Conservation (phyloP, 352 stramenopile species). For the Plasmopara muralis region DNA sequence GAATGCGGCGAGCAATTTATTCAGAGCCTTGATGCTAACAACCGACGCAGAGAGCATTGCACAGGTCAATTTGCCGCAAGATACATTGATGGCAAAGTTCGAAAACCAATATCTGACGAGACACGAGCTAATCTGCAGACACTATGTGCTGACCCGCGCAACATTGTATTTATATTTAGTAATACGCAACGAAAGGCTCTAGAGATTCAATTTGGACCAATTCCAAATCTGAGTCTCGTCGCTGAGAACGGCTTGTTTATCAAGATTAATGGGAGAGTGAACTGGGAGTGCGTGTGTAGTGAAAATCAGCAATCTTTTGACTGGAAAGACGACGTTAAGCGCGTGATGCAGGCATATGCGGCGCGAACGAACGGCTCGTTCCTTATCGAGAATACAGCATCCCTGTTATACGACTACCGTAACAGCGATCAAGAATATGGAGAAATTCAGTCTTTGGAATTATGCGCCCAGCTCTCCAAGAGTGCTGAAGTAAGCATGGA, state of each 20-base stretch:
- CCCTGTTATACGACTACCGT: conserved; percentile 97
- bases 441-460: too few relatives aligned
- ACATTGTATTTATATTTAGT: too few relatives aligned
- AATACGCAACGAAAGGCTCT: too few relatives aligned
- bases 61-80: conserved; percentile 22
- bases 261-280: not conserved
- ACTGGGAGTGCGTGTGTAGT: conserved; percentile 62
- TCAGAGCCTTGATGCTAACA: too few relatives aligned
- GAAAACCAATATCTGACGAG: conserved; percentile 55
- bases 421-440: conserved; percentile 92
- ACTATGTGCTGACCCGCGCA: too few relatives aligned
- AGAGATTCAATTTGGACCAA: too few relatives aligned
- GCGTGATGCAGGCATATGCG: conserved; percentile 96
- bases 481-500: too few relatives aligned
- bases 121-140: conserved; percentile 22
- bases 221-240: too few relatives aligned
- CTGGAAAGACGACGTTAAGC: conserved; percentile 93
- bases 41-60: conserved; percentile 6
- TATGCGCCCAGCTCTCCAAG: too few relatives aligned
- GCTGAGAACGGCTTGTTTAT: too few relatives aligned
- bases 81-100: conserved; percentile 63
- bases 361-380: conserved; percentile 97
- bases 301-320: conserved; percentile 54
- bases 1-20: too few relatives aligned
- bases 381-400: conserved; percentile 95